These are phyloP conservation scores for Musa acuminata DNA, from an alignment of 176 grass and related monocot genomes.

Conservation along the genomic window DNA sequence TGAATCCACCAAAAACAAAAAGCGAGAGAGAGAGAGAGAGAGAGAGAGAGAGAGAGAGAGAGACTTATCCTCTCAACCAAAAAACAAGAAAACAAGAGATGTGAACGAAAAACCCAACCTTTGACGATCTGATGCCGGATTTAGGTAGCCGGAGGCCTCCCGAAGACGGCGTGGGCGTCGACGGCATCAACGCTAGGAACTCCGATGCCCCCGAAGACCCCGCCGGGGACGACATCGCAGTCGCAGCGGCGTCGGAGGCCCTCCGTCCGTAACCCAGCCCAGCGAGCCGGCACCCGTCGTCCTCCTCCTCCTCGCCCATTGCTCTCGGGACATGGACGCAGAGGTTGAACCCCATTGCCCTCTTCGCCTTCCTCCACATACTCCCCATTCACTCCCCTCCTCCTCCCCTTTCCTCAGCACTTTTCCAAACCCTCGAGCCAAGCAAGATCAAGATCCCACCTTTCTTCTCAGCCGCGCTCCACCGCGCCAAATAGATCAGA, in stretches of 20 bases:
- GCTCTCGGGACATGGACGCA: slow-evolving; percentile 23
- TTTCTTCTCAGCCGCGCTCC: neutral
- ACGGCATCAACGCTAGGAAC: slow-evolving; percentile 10
- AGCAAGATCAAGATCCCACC: neutral
- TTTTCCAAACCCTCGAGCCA: neutral
- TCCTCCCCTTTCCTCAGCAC: neutral
- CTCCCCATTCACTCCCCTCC: slow-evolving; percentile 36
- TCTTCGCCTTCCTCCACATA: slow-evolving; percentile 70
- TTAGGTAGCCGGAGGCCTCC: slow-evolving; percentile 31
- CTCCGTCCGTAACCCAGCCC: neutral
- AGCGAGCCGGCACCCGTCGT: neutral
- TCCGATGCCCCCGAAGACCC: slow-evolving; percentile 7
- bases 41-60: no score
- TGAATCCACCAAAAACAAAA: neutral
- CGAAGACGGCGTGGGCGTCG: slow-evolving; percentile 19
- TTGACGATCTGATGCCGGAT: slow-evolving; percentile 46
- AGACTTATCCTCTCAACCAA: no score
- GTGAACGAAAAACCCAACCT: slow-evolving; percentile 32
- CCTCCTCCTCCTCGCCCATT: slow-evolving; percentile 6
- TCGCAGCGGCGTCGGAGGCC: slow-evolving; percentile 10
- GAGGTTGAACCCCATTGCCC: slow-evolving; percentile 41
- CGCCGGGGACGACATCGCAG: slow-evolving; percentile 9
- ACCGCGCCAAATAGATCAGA: neutral
- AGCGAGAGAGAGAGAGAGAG: no score
- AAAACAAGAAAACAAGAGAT: neutral